These are phyloP conservation scores for Pseudocercospora eumusae DNA, from an alignment of 2,329 filamentous ascomycete genomes.

Conservation along the genomic window DNA sequence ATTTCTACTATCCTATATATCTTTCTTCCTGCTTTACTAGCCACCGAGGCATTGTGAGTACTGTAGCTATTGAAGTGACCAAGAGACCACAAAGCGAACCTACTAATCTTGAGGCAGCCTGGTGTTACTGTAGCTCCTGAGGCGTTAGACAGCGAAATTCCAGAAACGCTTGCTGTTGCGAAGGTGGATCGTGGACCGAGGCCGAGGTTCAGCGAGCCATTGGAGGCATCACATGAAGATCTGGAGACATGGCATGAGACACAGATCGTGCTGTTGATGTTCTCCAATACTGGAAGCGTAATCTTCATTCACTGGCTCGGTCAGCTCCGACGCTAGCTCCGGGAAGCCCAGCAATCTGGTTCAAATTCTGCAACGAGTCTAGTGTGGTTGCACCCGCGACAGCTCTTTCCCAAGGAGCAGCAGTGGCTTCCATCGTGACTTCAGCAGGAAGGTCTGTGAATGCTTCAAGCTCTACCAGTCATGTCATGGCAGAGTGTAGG, in stretches of 20 bases:
- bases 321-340: too few species aligned
- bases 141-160: constrained; percentile 5
- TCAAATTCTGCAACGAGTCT: too few species aligned
- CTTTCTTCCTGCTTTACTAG: not conserved
- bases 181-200: not conserved
- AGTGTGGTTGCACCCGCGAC: too few species aligned
- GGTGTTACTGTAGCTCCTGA: not conserved
- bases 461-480: too few species aligned
- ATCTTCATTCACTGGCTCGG: too few species aligned
- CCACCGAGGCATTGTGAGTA: not conserved
- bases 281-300: too few species aligned
- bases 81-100: not conserved
- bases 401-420: too few species aligned
- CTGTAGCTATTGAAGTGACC: not conserved
- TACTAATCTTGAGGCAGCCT: constrained; percentile 8
- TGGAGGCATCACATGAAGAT: not conserved
- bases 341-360: too few species aligned
- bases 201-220: not conserved
- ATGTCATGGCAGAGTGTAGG: too few species aligned
- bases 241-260: not conserved
- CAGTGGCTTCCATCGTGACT: too few species aligned
- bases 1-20: not conserved
- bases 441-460: too few species aligned
- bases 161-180: not conserved
- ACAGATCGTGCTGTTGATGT: not conserved